A percentile compares a stretch with the other conserved stretches of the same genome.
Conservation (phyloP, 306 rosid genomes). For the Dalbergia cultrata region DNA sequence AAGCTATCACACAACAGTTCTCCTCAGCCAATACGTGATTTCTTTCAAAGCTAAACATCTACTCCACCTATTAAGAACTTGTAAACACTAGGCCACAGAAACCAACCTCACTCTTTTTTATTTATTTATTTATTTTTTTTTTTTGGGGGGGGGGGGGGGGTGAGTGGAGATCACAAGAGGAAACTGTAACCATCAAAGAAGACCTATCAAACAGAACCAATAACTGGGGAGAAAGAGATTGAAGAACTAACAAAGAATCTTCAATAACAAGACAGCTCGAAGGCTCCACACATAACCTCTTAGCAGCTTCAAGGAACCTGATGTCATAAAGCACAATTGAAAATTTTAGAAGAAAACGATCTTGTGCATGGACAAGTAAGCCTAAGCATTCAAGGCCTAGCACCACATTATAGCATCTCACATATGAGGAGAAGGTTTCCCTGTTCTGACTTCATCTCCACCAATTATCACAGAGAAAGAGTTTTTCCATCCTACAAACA, state of each 20-base stretch:
- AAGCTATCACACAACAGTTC: constrained; percentile 25
- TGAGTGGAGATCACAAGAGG: no score
- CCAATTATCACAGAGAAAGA: constrained; percentile 82
- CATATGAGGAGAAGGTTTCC: constrained; percentile 96
- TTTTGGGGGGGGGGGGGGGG: background rate
- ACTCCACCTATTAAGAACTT: background rate
- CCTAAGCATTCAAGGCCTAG: constrained; percentile 15
- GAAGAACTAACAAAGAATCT: constrained; percentile 80
- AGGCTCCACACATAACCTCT: constrained; percentile 69
- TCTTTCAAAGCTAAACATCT: constrained; percentile 36
- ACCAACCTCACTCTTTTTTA: constrained; percentile 7
- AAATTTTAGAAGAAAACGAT: constrained; percentile 34
- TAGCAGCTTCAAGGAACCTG: constrained; percentile 90
- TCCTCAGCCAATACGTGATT: constrained; percentile 19
- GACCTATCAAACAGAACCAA: constrained; percentile 9
- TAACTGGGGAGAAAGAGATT: background rate
- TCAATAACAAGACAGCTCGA: constrained; percentile 89
- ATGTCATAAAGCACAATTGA: constrained; percentile 41
- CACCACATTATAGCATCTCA: constrained; percentile 52
- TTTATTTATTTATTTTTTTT: no score
- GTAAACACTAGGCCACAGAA: constrained; percentile 8
- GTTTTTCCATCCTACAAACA: constrained; percentile 82
- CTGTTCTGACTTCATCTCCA: constrained; percentile 81
- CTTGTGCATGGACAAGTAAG: constrained; percentile 27
- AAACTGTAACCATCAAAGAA: constrained; percentile 26